phyloP scores from a whole-genome alignment of 2,329 filamentous ascomycete species.

The Fusarium sp. region DNA sequence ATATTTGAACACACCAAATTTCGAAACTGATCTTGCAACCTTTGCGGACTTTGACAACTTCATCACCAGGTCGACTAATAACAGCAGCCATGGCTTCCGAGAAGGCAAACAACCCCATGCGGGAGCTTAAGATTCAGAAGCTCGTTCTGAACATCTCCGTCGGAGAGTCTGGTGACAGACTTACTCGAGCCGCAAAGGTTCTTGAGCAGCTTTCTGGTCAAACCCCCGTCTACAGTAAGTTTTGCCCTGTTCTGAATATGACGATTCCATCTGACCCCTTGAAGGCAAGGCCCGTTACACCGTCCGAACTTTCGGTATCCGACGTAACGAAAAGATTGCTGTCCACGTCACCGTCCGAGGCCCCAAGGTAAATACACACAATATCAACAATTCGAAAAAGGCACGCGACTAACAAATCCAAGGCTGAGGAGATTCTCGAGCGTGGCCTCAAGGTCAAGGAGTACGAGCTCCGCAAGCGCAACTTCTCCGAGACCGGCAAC shows the following conservation, averaged over 20 bases:
- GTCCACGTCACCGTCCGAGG: conserved; percentile 99
- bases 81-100: conserved; percentile 69
- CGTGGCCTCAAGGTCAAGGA: conserved; percentile 99
- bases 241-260: conserved; percentile 18
- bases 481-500: conserved; percentile 99
- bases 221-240: conserved; percentile 98
- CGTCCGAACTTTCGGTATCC: conserved; percentile 99
- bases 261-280: conserved; percentile 37
- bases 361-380: conserved; percentile 69
- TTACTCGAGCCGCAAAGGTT: conserved; percentile 99
- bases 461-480: conserved; percentile 99
- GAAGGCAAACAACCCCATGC: conserved; percentile 98
- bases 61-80: conserved; percentile 51
- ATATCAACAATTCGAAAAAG: not conserved
- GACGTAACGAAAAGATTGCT: conserved; percentile 99
- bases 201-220: conserved; percentile 99
- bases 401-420: conserved; percentile 40
- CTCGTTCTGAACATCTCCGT: conserved; percentile 99
- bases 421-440: conserved; percentile 99
- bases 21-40: conserved; percentile 39
- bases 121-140: conserved; percentile 99
- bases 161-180: conserved; percentile 99
- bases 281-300: conserved; percentile 99
- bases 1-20: conserved; percentile 53
- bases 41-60: conserved; percentile 50